Evolutionary conservation across 345 rosid species (phyloP), one percentile per base, ranked within the genome.

Genomic region (Brassica carinata): DNA sequence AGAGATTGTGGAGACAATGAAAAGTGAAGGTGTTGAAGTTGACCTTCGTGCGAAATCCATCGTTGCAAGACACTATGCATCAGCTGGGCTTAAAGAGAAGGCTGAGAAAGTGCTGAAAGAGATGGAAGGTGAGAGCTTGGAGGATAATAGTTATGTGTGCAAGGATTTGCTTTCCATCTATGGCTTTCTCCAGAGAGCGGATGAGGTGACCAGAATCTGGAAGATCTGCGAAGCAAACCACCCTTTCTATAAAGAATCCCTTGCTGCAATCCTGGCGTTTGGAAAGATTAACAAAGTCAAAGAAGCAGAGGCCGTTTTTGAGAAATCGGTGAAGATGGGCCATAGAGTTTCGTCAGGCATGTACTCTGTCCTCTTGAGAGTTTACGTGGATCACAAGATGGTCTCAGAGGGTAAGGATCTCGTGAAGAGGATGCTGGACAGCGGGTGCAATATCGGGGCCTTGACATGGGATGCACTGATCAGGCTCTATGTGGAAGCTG

Each of bases 201-300:
- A 90, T 67, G 94, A 96, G 69, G 97, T 96, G 57, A 83, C 53
- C 33, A 90, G 98, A 83, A 74, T 94, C 75, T 94, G 99, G 99
- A 87, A 91, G 73, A 76, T 84, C 64, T 93, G 97, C n/a, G 90
- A 90, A 81, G 79, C 81, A 38, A 84, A 73, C 0, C 78, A 73
- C 0, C 94, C 97, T 8, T 82, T 73, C 58, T 17, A 74, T 30
- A 62, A 57, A 0, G 97, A 92, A 74, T 86, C 78, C 72, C 5
- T 80, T 40, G 90, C 97, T 76, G 97, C 94, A 7, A 82, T 96
- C 68, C 84, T 87, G 77, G 97, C 98, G 40, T 96, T 90, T 87
- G 99, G 98, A 65, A 92, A 78, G 84, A 77, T 93, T 75, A 82
- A 84, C 8, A 85, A 87, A 78, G 53, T 93, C 26, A 86, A 91